A percentile compares a stretch with the other conserved stretches of the same genome.
phyloP scores from a whole-genome alignment of 371 early-diverging fungal genomes.

The Blyttiomyces sp. region DNA sequence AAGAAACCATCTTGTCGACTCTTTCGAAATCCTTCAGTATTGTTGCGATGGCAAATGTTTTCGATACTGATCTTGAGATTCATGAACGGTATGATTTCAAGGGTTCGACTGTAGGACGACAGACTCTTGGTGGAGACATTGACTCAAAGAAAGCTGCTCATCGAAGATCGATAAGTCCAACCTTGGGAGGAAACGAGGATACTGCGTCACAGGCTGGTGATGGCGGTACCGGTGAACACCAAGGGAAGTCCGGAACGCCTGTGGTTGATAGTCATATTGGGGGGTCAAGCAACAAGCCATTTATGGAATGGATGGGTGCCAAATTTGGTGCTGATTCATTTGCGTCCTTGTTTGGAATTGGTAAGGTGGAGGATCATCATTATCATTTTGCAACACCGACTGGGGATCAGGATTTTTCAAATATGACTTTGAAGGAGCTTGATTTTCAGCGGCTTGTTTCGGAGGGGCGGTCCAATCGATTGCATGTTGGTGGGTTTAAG shows the following conservation, averaged over 20 bases:
- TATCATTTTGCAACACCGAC: background rate
- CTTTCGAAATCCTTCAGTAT: conserved; percentile 43
- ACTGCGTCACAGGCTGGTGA: no score
- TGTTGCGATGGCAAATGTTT: conserved; percentile 52
- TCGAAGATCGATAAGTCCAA: no score
- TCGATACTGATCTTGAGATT: conserved; percentile 49
- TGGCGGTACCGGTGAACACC: background rate
- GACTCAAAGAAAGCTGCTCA: background rate
- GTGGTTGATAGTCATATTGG: background rate
- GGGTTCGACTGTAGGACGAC: conserved; percentile 55
- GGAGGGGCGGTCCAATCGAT: conserved; percentile 34
- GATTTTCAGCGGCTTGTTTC: conserved; percentile 50
- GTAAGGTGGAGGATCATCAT: background rate
- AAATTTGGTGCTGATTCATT: background rate
- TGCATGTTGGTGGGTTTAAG: conserved; percentile 38
- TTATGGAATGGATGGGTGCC: background rate
- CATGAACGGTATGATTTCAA: conserved; percentile 54
- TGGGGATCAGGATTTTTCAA: conserved; percentile 1
- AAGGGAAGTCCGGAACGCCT: background rate
- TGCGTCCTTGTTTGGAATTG: no score
- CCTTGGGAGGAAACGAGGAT: no score
- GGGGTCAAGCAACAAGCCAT: background rate
- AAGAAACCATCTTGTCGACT: conserved; percentile 20
- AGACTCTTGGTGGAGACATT: conserved; percentile 24
- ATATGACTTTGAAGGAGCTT: conserved; percentile 54